These are phyloP conservation scores for Chaetomiaceae sp. DNA, from an alignment of 2,329 filamentous ascomycete species.

Conservation along the genomic window DNA sequence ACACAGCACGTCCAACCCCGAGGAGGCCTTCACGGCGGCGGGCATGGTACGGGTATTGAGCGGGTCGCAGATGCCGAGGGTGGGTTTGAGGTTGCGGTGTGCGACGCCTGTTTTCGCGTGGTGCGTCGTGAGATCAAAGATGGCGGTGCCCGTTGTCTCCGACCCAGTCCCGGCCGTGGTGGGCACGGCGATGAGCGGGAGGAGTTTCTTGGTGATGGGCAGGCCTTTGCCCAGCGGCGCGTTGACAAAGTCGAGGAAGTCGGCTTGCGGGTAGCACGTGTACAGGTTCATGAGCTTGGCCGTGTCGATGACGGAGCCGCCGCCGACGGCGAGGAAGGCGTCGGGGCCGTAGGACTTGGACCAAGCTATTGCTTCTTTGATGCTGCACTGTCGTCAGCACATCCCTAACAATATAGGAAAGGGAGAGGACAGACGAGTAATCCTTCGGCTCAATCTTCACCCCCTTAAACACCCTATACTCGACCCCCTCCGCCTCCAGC, in stretches of 20 bases:
- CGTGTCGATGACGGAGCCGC: constrained; percentile 95
- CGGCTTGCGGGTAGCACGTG: constrained; percentile 81
- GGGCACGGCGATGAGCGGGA: constrained; percentile 75
- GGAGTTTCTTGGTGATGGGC: constrained; percentile 66
- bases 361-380: constrained; percentile 84
- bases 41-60: constrained; percentile 97
- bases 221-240: constrained; percentile 82
- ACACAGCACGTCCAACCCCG: constrained; percentile 90
- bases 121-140: constrained; percentile 89
- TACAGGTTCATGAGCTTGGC: constrained; percentile 99
- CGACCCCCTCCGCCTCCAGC: constrained; percentile 70
- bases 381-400: constrained; percentile 42
- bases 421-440: constrained; percentile 38
- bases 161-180: constrained; percentile 85
- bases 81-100: constrained; percentile 92
- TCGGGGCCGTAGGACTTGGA: constrained; percentile 76
- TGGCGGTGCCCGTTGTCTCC: constrained; percentile 95
- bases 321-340: constrained; percentile 86
- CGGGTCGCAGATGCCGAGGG: constrained; percentile 78
- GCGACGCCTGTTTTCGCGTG: constrained; percentile 94
- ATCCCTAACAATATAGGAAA: too few species aligned
- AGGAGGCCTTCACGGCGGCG: constrained; percentile 83
- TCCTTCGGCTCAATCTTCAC: constrained; percentile 91
- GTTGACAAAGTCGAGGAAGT: constrained; percentile 97
- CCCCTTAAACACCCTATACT: constrained; percentile 75